These are phyloP conservation scores for Yarrowia keelungensis DNA, from an alignment of 805 yeast genomes.

Conservation along the genomic window DNA sequence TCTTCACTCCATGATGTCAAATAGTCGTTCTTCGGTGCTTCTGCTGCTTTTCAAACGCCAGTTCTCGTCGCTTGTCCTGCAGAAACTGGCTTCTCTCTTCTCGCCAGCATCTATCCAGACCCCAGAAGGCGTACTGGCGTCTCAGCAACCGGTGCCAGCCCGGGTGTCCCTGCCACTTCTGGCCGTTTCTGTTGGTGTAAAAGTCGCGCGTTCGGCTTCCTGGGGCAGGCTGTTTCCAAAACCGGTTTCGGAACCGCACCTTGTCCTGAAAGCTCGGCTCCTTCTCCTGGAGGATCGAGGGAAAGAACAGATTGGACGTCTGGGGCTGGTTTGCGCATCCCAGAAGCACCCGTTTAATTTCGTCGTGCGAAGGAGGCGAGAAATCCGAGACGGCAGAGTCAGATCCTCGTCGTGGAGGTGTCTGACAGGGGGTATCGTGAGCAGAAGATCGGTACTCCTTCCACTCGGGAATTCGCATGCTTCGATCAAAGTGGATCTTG, in stretches of 20 bases:
- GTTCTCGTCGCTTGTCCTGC: conserved; percentile 44
- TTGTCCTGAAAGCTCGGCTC: conserved; percentile 17
- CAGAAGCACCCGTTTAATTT: conserved; percentile 4
- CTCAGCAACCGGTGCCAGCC: conserved; percentile 45
- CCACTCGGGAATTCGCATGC: conserved; percentile 30
- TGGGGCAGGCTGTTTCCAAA: conserved; percentile 43
- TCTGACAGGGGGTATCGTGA: conserved; percentile 12
- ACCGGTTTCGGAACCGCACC: conserved; percentile 37
- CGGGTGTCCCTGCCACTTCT: conserved; percentile 42
- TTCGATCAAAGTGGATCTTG: conserved; percentile 29
- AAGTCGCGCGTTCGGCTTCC: conserved; percentile 41
- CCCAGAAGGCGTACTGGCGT: conserved; percentile 42
- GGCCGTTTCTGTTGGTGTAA: conserved; percentile 31
- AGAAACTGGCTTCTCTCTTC: conserved; percentile 44
- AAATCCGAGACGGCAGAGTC: conserved; percentile 19
- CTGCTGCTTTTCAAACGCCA: conserved; percentile 45
- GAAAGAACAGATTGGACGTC: conserved; percentile 18
- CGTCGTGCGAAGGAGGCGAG: conserved; percentile 22
- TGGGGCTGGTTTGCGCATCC: conserved; percentile 1
- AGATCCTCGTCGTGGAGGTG: conserved; percentile 22
- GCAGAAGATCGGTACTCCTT: conserved; percentile 20
- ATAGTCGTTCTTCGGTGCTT: conserved; percentile 41
- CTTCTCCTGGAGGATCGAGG: not conserved
- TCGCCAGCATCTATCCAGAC: conserved; percentile 44
- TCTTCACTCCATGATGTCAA: not conserved